Base-by-base conservation (phyloP, 1,139 yeast species). In the Candida albicans region DNA sequence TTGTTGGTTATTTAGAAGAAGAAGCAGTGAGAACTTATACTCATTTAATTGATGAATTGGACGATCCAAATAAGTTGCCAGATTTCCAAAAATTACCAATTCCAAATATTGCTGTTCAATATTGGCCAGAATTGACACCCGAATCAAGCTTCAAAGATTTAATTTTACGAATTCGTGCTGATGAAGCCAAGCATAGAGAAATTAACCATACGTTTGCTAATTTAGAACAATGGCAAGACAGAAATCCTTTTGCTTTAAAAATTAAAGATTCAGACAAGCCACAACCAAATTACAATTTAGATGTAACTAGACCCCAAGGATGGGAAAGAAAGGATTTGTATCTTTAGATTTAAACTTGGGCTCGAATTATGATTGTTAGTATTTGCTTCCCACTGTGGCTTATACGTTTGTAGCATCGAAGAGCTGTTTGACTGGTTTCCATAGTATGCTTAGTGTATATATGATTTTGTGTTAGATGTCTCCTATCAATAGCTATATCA, bases 1-100 rank as follows among this genome's bases (percentile, higher is more conserved):
- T 85, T 59, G 93, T 85, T 37, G 93, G 93, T 1, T 84, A 85
- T 59, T 68, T 85, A 37, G 93, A 85, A 59, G 93, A 85, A 58
- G 91, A 85, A 58, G 91, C 91, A 1, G 88, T 85, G 13, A 69
- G 77, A 46, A 85, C 93, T 0, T 85, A 85, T 58, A 70, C 87
- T 2, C 82, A 86, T 53, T 65, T 73, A 49, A 64, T 87, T 41
- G 64, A 82, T 36, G 76, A 77, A 37, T 81, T 84, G 52, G 58
- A 77, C 36, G 78, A 79, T 37, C 58, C 63, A 11, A 82, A 82
- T 3, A 64, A 71, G 40, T 65, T 83, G 37, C 79, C 81, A 2
- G 73, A 70, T 39, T 75, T 84, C 54, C 69, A 74, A 35, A 42
- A 64, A 0, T 53, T 67, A 36, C 52, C 65, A 35, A 68, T 81